Percentiles rank a stretch among this genome's conserved stretches.
phyloP scores from a whole-genome alignment of 2,329 filamentous ascomycete genomes.

The Ophiocordyceps australis region DNA sequence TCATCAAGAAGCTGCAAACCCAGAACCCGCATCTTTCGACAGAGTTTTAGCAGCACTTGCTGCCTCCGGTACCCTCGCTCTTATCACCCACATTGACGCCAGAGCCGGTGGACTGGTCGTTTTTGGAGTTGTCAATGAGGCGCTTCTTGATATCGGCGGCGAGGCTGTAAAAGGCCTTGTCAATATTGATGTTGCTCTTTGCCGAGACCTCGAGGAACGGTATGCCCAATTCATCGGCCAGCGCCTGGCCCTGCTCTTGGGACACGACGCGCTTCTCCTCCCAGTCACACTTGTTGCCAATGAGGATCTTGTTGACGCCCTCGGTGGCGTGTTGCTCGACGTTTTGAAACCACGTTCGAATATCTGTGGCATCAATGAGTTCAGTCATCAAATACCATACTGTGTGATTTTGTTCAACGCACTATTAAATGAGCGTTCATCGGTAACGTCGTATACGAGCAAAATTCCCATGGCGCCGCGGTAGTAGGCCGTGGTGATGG shows the following conservation, averaged over 20 bases:
- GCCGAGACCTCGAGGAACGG: slow-evolving; percentile 97
- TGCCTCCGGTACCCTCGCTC: slow-evolving; percentile 32
- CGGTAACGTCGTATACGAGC: slow-evolving; percentile 95
- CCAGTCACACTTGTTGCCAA: slow-evolving; percentile 99
- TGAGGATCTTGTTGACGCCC: slow-evolving; percentile 98
- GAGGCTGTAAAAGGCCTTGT: slow-evolving; percentile 93
- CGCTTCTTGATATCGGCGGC: slow-evolving; percentile 97
- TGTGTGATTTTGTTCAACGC: too few relatives aligned
- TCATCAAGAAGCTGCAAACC: too few relatives aligned
- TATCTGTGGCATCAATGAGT: slow-evolving; percentile 55
- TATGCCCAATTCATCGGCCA: slow-evolving; percentile 91
- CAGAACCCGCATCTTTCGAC: too few relatives aligned
- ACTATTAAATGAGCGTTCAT: slow-evolving; percentile 93
- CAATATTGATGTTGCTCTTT: slow-evolving; percentile 99
- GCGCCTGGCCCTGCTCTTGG: slow-evolving; percentile 78
- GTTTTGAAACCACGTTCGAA: slow-evolving; percentile 98
- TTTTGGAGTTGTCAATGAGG: slow-evolving; percentile 80
- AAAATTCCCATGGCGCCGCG: slow-evolving; percentile 96
- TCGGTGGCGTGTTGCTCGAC: slow-evolving; percentile 96
- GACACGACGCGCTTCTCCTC: slow-evolving; percentile 95
- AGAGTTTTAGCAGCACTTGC: slow-evolving; percentile 65
- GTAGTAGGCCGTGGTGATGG: slow-evolving; percentile 98
- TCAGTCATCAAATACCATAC: too few relatives aligned
- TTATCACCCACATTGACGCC: slow-evolving; percentile 55
- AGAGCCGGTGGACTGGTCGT: slow-evolving; percentile 38